Conservation (phyloP, 441 rosid species). For the Pelargonium citronellum region DNA sequence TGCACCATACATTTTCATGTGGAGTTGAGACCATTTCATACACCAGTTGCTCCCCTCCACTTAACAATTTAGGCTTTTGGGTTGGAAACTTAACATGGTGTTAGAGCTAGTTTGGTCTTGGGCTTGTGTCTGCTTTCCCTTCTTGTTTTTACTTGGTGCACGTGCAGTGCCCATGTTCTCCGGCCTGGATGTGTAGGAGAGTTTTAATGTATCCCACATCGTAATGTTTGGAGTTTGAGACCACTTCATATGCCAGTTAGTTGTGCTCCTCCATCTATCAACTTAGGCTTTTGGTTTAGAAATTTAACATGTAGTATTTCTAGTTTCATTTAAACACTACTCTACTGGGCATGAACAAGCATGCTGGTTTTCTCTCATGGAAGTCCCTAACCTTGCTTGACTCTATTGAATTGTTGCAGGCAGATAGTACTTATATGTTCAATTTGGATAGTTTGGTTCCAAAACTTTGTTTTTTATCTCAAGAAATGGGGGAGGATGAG, state of each 20-base stretch:
- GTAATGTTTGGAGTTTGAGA: slow-evolving; percentile 1
- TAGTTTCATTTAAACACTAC: neutral
- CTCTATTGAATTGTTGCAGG: slow-evolving; percentile 33
- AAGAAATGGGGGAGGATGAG: slow-evolving; percentile 68
- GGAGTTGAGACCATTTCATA: neutral
- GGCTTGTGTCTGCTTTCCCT: neutral
- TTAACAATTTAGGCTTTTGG: neutral
- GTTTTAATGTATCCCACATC: slow-evolving; percentile 2
- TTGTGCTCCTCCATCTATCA: neutral
- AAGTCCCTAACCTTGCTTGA: slow-evolving; percentile 6
- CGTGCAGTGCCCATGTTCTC: neutral
- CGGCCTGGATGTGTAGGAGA: neutral
- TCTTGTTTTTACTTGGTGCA: neutral
- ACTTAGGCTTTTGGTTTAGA: neutral
- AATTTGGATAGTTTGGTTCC: slow-evolving; percentile 89
- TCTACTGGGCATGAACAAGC: neutral
- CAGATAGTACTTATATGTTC: slow-evolving; percentile 71
- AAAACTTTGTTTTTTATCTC: slow-evolving; percentile 84
- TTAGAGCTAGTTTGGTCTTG: neutral
- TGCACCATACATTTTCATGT: neutral
- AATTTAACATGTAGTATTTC: neutral
- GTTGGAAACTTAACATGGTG: neutral
- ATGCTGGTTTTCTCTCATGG: neutral
- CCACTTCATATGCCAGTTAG: neutral
- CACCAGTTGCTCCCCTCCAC: neutral